Evolutionary conservation across 306 rosid species (phyloP), one percentile per base, ranked within the genome.

Genomic region (Macrotyloma uniflorum): DNA sequence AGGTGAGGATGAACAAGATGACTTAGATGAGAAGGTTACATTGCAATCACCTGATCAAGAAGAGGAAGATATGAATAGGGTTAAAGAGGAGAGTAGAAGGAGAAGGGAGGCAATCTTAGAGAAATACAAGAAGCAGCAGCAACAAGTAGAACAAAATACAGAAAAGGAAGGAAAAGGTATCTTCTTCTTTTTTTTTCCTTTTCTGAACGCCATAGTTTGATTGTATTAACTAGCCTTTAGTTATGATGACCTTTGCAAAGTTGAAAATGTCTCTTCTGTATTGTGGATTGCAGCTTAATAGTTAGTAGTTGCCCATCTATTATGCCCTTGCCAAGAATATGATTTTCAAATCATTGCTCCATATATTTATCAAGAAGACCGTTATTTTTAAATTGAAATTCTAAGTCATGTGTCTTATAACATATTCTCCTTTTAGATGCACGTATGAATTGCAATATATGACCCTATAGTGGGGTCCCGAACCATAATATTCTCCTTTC

Each of bases 61-160:
- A 83, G 98, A 95, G 80, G 98, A 95, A 46, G 93, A 95, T 83
- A 88, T 93, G 36, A 84, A 87, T 80, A 88, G 96, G 83, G 91
- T 95, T 75, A 95, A 91, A 83, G 99, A 93, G 88, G 98, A 93
- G 87, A 93, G 98, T 84, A 86, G 90, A 73, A 93, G 91, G 74
- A 83, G 96, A 85, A 91, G 90, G 72, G 94, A 86, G 62, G 99
- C 96, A 23, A 95, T 95, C 82, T 82, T 95, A 82, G 98, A 90
- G 80, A 95, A 95, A 86, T 90, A 93, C 77, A 93, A 86, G 82
- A 87, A 72, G 79, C 87, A 82, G 91, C 84, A 63, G 67, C 91
- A 88, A 82, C 85, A 76, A 79, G 80, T 23, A 26, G 85, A 79
- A 76, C 89, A 15, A 46, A 46, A 46, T 15, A 46, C 19, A 50